Base-by-base conservation (phyloP, 345 rosid genomes). In the Lepidium africanum region DNA sequence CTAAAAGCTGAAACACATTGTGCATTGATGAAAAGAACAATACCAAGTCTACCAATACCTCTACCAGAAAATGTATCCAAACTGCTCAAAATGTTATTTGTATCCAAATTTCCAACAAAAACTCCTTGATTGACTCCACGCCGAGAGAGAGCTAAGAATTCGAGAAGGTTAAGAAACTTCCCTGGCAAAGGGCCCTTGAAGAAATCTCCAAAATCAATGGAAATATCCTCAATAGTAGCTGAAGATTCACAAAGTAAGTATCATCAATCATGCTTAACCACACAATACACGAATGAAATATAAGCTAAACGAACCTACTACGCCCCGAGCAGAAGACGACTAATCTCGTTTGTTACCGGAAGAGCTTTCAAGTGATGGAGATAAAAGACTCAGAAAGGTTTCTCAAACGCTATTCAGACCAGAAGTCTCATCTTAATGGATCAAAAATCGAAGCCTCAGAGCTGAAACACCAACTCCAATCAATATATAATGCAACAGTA, bases 151-250 rank as follows among this genome's bases (percentile, higher is more conserved):
- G 95, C 99, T 79, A 94, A 74, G 35, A 70, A 83, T 2, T 95
- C 99, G 65, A 94, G 78, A 72, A 94, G 93, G 78, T 87, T 86
- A 49, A 94, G 82, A 79, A 94, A 91, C 77, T 94, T 94, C 65
- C 93, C 96, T 3, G 99, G 97, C 38, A 94, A 74, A 41, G 92
- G 95, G 1, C 97, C 99, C 56, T 86, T 91, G 77, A 94, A 91
- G 86, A 94, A 94, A 77, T 94, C 97, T 49, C 99, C 96, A 59
- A 94, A 83, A 70, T 91, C 99, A 81, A 94, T 91, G 30, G 97
- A 94, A 78, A 96, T 91, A 67, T 94, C 99, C 83, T 94, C 99
- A 69, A 94, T 94, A 63, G 97, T 95, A 80, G 97, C 97, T 94
- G 90, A 62, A 48, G 42, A 61, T 64, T 64, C 46, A 84, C 77